These are phyloP conservation scores for Gyromitra esculenta DNA, from an alignment of 2,329 filamentous ascomycete species.

Conservation along the genomic window DNA sequence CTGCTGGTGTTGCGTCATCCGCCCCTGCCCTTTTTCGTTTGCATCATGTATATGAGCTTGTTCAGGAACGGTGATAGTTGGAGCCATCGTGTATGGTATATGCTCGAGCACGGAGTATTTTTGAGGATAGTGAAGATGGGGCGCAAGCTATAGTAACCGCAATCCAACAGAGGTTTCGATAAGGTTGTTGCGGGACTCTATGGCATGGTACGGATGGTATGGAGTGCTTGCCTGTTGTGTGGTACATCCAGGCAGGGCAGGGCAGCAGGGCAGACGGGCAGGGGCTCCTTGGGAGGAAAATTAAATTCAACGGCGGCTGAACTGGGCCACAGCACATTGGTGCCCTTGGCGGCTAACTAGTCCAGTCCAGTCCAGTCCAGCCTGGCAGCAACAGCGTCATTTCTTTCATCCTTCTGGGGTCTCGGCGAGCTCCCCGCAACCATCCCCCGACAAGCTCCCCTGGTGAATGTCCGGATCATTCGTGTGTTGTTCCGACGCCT, in stretches of 20 bases:
- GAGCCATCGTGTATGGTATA: slow-evolving; percentile 22
- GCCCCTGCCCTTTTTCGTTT: not conserved
- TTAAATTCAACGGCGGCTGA: slow-evolving; percentile 10
- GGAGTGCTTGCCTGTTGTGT: not conserved
- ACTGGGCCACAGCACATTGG: not conserved
- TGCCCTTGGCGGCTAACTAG: slow-evolving; percentile 21
- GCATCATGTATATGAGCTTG: slow-evolving; percentile 2
- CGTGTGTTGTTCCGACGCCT: slow-evolving; percentile 43
- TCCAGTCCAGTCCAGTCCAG: not conserved
- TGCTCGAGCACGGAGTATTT: not conserved
- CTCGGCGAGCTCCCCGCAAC: slow-evolving; percentile 31
- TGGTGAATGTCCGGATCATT: slow-evolving; percentile 27
- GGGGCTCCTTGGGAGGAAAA: slow-evolving; percentile 2
- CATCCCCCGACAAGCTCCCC: slow-evolving; percentile 31
- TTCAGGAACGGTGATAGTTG: slow-evolving; percentile 1
- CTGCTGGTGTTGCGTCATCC: not conserved
- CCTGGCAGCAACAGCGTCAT: not conserved
- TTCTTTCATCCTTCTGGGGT: not conserved
- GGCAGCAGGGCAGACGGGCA: no score
- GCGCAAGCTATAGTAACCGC: not conserved
- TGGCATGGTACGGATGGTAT: not conserved
- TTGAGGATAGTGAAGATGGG: not conserved
- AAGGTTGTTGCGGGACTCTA: slow-evolving; percentile 18
- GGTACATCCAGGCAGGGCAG: no score
- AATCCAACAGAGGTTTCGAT: slow-evolving; percentile 25